Evolutionary conservation across 2,329 filamentous ascomycete species (phyloP), one percentile per base, ranked within the genome.

Genomic region (Colletotrichum scovillei): DNA sequence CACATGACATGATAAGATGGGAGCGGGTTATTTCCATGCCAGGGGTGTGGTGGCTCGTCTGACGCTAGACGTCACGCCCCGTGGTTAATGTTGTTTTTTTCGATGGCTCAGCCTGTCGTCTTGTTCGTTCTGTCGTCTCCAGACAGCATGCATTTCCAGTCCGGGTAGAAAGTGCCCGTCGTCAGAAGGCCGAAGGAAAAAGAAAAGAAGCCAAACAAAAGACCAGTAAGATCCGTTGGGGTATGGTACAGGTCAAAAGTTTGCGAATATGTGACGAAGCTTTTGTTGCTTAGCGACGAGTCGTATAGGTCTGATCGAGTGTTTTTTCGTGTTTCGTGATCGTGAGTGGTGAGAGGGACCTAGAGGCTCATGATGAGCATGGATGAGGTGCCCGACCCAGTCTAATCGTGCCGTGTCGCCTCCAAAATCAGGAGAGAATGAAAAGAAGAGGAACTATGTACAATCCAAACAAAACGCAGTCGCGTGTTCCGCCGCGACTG

Each of bases 381-480:
- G 60, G 64, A 60, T 69, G 59, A 66, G 67, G 57, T 67, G 63
- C 71, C 72, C 71, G 71, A 75, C 73, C 71, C 73, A 67, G 58
- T 74, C 73, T 60, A 60, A 68, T 58, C 73, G 73, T 74, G 72
- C 64, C 63, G 46, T 74, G 72, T 38, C 63, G 65, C 32, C 57
- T 52, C 49, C 59, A 63, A 46, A 72, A 66, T 28, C 24, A 55
- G 52, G 35, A 57, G 32, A 68, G 42, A 68, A 26, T 49, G 42
- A 75, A 56, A 68, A 22, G 52, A 49, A 75, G 55, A 66, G 58
- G 63, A 69, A 73, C 73, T 76, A 75, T 75, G 69, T 77, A 77
- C 76, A 77, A 77, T 75, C 72, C 75, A 76, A 75, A 72, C 30
- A 68, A 67, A 42, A 68, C 52, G 72, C 63, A 56, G 63, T 60